Conservation (phyloP, 768 basidiomycete species). For the Kwoniella europaea region DNA sequence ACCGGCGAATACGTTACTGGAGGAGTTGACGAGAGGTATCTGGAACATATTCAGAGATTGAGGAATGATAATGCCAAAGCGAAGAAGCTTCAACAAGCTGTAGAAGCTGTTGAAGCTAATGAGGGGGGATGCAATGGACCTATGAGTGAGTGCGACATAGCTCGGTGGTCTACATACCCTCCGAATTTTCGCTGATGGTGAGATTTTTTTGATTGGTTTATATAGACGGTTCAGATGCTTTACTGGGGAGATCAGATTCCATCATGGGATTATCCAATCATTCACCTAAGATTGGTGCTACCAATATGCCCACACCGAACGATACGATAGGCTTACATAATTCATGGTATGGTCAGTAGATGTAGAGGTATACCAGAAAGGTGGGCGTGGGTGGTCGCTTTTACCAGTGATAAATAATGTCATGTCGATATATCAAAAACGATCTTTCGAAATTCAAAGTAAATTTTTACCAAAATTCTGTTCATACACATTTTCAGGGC, state of each 20-base stretch:
- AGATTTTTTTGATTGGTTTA: neutral
- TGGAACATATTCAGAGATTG: conserved; percentile 72
- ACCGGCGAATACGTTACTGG: conserved; percentile 97
- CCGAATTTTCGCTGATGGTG: too few species aligned
- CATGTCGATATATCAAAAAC: too few species aligned
- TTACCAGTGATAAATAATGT: too few species aligned
- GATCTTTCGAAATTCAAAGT: too few species aligned
- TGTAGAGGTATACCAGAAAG: too few species aligned
- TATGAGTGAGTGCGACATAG: conserved; percentile 53
- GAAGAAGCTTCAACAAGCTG: conserved; percentile 58
- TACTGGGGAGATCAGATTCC: conserved; percentile 26
- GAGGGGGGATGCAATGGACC: conserved; percentile 56
- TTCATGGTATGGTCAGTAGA: conserved; percentile 48
- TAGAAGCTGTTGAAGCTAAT: conserved; percentile 44
- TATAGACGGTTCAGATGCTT: conserved; percentile 56
- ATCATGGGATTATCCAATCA: conserved; percentile 57
- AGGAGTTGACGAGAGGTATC: conserved; percentile 81
- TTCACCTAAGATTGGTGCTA: conserved; percentile 52
- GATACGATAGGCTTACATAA: conserved; percentile 58
- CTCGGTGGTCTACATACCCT: too few species aligned
- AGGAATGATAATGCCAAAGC: conserved; percentile 81
- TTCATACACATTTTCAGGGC: too few species aligned
- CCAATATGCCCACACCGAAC: conserved; percentile 47
- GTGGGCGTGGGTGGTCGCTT: too few species aligned
- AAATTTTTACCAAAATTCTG: neutral